Conservation (phyloP, 2,329 filamentous ascomycete genomes). For the Zalaria sp. region DNA sequence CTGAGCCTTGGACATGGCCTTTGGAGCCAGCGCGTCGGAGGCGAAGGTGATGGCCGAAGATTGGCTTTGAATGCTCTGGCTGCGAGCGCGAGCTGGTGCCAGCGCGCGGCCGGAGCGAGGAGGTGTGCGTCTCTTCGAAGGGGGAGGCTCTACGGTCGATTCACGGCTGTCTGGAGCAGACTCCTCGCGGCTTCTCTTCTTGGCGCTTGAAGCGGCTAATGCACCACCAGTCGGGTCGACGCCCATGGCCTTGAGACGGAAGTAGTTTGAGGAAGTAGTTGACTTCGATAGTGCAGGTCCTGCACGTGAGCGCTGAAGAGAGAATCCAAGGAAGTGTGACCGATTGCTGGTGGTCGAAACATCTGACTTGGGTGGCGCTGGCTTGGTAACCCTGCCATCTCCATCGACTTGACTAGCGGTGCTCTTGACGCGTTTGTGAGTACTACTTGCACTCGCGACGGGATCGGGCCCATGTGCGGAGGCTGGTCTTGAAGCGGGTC, state of each 20-base stretch:
- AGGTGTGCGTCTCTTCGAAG: conserved; percentile 1
- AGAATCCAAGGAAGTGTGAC: conserved; percentile 17
- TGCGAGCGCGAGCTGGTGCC: not conserved
- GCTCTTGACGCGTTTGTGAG: conserved; percentile 16
- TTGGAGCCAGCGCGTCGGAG: not conserved
- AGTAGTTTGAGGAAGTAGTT: conserved; percentile 27
- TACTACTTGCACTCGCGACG: not conserved
- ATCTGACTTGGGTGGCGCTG: conserved; percentile 3
- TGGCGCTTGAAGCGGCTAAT: conserved; percentile 14
- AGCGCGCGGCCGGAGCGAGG: not conserved
- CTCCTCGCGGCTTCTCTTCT: conserved; percentile 7
- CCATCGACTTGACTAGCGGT: conserved; percentile 11
- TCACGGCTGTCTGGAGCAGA: conserved; percentile 3
- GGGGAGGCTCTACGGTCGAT: conserved; percentile 1
- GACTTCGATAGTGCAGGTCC: conserved; percentile 3
- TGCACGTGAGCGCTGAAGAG: conserved; percentile 4
- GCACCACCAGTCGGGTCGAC: conserved; percentile 22
- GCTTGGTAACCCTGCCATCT: conserved; percentile 10
- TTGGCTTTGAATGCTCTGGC: not conserved
- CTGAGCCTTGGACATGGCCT: conserved; percentile 6
- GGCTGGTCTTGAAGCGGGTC: conserved; percentile 2
- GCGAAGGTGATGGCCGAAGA: conserved; percentile 1
- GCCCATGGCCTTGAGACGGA: conserved; percentile 34
- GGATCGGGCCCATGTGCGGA: conserved; percentile 10
- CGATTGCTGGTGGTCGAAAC: conserved; percentile 10